phyloP scores from a whole-genome alignment of 805 yeast genomes.

The Candida nemodendra region DNA sequence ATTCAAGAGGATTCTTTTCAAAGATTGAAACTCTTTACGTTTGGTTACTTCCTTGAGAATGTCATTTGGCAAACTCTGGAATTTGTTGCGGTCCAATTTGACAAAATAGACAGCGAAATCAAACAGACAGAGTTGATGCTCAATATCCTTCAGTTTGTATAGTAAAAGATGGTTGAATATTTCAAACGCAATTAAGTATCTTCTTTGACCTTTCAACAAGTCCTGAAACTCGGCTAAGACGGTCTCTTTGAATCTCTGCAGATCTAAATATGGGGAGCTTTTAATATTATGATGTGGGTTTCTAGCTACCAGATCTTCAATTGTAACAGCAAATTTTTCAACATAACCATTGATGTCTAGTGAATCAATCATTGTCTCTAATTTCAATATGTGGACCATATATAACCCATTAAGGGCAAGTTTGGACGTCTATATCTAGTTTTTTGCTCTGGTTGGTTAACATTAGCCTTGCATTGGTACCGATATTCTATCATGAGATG shows the following conservation, averaged over 20 bases:
- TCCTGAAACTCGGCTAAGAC: conserved; percentile 14
- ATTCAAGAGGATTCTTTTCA: conserved; percentile 15
- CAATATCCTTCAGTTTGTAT: conserved; percentile 4
- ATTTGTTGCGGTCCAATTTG: conserved; percentile 19
- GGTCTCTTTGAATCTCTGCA: conserved; percentile 24
- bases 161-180: conserved; percentile 16
- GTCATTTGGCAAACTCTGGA: conserved; percentile 24
- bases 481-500: no score
- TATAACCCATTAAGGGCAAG: no score
- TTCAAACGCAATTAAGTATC: conserved; percentile 14
- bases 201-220: conserved; percentile 15
- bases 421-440: no score
- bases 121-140: conserved; percentile 23
- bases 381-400: no score
- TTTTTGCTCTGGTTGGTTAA: no score
- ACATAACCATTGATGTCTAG: conserved; percentile 4
- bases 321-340: conserved; percentile 3
- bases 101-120: conserved; percentile 25
- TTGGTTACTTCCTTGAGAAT: conserved; percentile 9
- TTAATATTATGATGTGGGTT: conserved; percentile 21
- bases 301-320: conserved; percentile 19
- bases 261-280: conserved; percentile 19
- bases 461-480: no score
- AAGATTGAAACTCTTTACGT: conserved; percentile 8
- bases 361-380: conserved; percentile 2